Evolutionary conservation across 1,284 basidiomycete genomes (phyloP), one percentile per base, ranked within the genome.

Genomic region (Rhodotorula sp.): DNA sequence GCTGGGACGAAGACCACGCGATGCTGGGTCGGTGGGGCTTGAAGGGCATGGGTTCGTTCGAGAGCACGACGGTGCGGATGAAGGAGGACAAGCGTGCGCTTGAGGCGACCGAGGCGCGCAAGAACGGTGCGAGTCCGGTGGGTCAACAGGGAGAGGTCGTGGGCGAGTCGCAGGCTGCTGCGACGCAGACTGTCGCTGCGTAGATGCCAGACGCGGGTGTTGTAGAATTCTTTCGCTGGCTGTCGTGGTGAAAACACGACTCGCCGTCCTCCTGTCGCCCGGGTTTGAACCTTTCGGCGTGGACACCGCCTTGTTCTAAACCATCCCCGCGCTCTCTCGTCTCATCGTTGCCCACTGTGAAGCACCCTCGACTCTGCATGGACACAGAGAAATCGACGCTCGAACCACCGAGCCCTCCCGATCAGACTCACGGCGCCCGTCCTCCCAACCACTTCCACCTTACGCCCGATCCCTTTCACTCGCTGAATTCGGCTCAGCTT

Each of bases 21-120:
- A 93, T 98, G 92, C 90, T 98, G 85, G 84, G 81, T 11, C 86
- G 93, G 67, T 97, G 93, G 94, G 95, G 95, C 47, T 83, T 99
- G 46, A 84, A 89, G 67, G 93, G 94, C 34, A 93, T 97, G 91
- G 83, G 84, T 67, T 81, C 70, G 67, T 81, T 77, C 76, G 79
- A 72, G 75, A 77, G 74, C 30, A 62, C 68, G 13, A 72, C 73
- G 27, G 74, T 76, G 13, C 51, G 67, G 15, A 60, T 63, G 55
- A 75, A 75, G 72, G 74, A 75, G 61, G 49, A 71, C 61, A 30
- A 75, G 39, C 71, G 67, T 47, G 67, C 68, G 46, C 65, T 75
- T 30, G 47, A 60, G 34, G 72, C 48, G 57, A 77, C 64, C 59
- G 77, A 74, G 56, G 62, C 59, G 44, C 61, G 73, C 6, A 72